These are phyloP conservation scores for Trichoderma afroharzianum DNA, from an alignment of 2,329 filamentous ascomycete species.

Conservation along the genomic window DNA sequence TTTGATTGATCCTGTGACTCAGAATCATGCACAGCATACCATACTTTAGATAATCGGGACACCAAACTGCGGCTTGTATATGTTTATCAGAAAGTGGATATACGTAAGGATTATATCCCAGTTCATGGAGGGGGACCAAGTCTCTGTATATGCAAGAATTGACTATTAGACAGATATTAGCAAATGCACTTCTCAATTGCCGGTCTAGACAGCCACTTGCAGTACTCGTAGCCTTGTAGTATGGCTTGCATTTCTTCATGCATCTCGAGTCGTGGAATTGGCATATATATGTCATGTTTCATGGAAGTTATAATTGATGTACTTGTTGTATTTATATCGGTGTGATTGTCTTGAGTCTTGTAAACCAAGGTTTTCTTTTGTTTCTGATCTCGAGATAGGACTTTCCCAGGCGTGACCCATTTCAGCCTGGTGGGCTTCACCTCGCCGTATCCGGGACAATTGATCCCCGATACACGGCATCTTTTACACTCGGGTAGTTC, in stretches of 20 bases:
- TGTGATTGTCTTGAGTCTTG: neutral
- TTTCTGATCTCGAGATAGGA: conserved; percentile 1
- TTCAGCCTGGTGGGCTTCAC: neutral
- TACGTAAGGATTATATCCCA: neutral
- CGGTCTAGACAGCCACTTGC: neutral
- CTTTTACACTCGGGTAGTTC: neutral
- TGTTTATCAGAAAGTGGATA: neutral
- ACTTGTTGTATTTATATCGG: neutral
- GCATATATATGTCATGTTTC: neutral
- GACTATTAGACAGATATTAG: neutral
- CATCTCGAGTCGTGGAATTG: neutral
- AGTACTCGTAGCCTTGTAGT: neutral
- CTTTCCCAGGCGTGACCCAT: neutral
- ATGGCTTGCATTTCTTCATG: neutral
- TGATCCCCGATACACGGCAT: neutral
- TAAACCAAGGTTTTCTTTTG: neutral
- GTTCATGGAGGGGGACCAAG: neutral
- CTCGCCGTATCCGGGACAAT: neutral
- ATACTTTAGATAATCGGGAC: neutral
- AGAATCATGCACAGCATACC: neutral
- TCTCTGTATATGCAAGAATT: conserved; percentile 2
- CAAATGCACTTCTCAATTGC: neutral
- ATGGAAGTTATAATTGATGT: neutral
- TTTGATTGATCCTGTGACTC: neutral
- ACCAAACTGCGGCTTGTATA: neutral